phyloP scores from a whole-genome alignment of 129 eudicot species.

The Mikania micrantha region DNA sequence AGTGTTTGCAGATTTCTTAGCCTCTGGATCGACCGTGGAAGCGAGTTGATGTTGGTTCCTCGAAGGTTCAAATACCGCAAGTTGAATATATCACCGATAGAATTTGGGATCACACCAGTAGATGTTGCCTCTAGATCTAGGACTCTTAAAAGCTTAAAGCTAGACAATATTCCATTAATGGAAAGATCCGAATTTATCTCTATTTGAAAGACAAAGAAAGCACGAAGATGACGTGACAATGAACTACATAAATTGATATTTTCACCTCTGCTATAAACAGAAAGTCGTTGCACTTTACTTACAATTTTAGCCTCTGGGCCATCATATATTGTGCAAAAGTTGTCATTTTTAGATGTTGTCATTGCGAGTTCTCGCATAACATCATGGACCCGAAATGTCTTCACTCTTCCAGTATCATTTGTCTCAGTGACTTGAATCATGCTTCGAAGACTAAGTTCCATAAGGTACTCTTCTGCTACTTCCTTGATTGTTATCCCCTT shows the following conservation, averaged over 20 bases:
- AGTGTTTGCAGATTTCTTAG: slow-evolving; percentile 55
- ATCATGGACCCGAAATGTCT: slow-evolving; percentile 46
- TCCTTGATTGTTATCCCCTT: slow-evolving; percentile 55
- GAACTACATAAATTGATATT: slow-evolving; percentile 21
- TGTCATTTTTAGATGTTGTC: slow-evolving; percentile 38
- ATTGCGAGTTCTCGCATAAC: slow-evolving; percentile 48
- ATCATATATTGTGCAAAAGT: slow-evolving; percentile 38
- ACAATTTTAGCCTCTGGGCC: slow-evolving; percentile 18
- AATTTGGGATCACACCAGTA: slow-evolving; percentile 31
- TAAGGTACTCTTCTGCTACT: slow-evolving; percentile 53
- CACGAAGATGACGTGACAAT: slow-evolving; percentile 38
- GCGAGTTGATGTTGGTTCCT: slow-evolving; percentile 36
- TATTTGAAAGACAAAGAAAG: slow-evolving; percentile 45
- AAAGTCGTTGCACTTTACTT: slow-evolving; percentile 32
- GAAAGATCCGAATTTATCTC: slow-evolving; percentile 29
- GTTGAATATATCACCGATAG: slow-evolving; percentile 33
- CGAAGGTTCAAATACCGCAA: slow-evolving; percentile 55
- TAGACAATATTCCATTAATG: slow-evolving; percentile 22
- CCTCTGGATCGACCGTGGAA: slow-evolving; percentile 44
- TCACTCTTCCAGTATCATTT: slow-evolving; percentile 48
- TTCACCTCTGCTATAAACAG: slow-evolving; percentile 31
- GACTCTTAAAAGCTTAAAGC: slow-evolving; percentile 45
- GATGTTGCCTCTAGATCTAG: slow-evolving; percentile 41
- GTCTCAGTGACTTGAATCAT: slow-evolving; percentile 58
- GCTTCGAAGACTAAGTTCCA: slow-evolving; percentile 48